Base-by-base conservation (phyloP, 352 stramenopile species). In the Globisporangium radiosum region DNA sequence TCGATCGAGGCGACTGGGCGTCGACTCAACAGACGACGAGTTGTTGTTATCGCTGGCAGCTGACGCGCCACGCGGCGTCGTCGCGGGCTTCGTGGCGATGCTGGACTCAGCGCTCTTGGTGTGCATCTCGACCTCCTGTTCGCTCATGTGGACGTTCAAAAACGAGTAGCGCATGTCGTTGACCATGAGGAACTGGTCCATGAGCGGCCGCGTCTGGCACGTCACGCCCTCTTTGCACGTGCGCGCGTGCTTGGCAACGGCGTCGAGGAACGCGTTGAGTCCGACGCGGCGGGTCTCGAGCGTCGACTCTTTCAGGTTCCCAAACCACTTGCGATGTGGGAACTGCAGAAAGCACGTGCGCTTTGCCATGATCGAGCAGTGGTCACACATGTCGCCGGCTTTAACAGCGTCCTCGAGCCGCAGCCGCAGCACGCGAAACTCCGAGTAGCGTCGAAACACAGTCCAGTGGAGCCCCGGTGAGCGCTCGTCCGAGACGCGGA, bases 91-190 rank as follows among this genome's bases (percentile, higher is more conserved):
- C 42, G 71, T 64, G 39, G 72, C 60, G n/a, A 62, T 59, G 3
- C 47, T 19, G 8, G 73, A 68, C 4, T 2, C 25, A 2, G 47
- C 61, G 44, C 65, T 60, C 61, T 84, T 86, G 59, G 71, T 71
- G 51, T 60, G 63, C 52, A 65, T 68, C 15, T 87, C 76, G 37
- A 66, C 63, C 44, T 75, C 68, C 6, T 78, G 56, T 47, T 89
- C 79, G 57, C 72, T 83, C 79, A 91, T 89, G 60, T 91, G 81
- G 36, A 93, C 78, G 68, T 90, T 88, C 50, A 93, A 67, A 59
- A 90, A 93, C 63, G 83, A 93, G 79, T 92, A 95, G 45, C 83
- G 80, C 83, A 93, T 91, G 58, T 95, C 83, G 62, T 88, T 88
- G 15, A 92, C 81, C 76, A 92, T 88, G 50, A 95, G 75, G 63